phyloP scores from a whole-genome alignment of 2,329 filamentous ascomycete genomes.

The Fusarium neocosmosporiellum region DNA sequence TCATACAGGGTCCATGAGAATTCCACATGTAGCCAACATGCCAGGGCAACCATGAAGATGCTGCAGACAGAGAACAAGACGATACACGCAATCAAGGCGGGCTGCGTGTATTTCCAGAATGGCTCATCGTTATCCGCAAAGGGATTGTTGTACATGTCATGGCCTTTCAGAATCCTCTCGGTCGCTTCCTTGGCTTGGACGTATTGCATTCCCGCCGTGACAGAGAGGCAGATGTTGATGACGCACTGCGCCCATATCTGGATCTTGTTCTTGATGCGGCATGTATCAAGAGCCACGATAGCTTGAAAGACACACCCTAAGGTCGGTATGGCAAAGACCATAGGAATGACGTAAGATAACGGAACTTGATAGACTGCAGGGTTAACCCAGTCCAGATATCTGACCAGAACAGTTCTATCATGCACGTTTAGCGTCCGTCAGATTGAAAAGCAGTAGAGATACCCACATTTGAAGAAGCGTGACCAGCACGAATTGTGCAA shows the following conservation, averaged over 20 bases:
- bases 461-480: not conserved
- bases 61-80: not conserved
- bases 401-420: not conserved
- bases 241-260: slow-evolving; percentile 1
- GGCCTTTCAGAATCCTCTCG: not conserved
- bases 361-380: not conserved
- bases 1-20: not conserved
- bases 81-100: not conserved
- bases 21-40: not conserved
- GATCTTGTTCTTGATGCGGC: not conserved
- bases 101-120: not conserved
- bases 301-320: not conserved
- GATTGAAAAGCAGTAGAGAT: not conserved
- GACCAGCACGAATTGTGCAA: not conserved
- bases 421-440: not conserved
- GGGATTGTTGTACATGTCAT: not conserved
- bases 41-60: not conserved
- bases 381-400: not conserved
- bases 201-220: not conserved
- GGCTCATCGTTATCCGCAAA: not conserved
- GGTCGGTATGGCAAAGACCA: not conserved
- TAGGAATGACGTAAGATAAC: not conserved
- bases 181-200: not conserved
- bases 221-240: not conserved
- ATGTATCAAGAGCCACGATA: not conserved